Conservation (phyloP, 805 yeast genomes). For the Cephaloascus albidus region DNA sequence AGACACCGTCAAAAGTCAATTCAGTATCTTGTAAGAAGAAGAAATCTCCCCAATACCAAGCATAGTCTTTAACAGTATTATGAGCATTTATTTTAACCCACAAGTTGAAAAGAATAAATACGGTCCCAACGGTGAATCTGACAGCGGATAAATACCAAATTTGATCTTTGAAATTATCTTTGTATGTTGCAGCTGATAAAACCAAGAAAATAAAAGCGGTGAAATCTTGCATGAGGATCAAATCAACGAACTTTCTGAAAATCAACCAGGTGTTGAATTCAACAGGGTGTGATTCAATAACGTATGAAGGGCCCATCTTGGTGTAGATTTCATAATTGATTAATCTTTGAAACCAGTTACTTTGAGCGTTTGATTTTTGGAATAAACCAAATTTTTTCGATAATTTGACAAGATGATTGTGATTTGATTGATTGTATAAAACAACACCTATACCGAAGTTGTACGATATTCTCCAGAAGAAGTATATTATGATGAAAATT, state of each 20-base stretch:
- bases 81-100: slow-evolving; percentile 88
- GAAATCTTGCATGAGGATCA: slow-evolving; percentile 79
- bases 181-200: slow-evolving; percentile 25
- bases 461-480: slow-evolving; percentile 69
- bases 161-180: slow-evolving; percentile 25
- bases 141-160: slow-evolving; percentile 30
- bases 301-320: slow-evolving; percentile 28
- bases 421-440: slow-evolving; percentile 56
- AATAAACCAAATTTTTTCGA: slow-evolving; percentile 39
- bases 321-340: slow-evolving; percentile 34
- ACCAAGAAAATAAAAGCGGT: slow-evolving; percentile 64
- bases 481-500: slow-evolving; percentile 44
- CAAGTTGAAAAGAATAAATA: slow-evolving; percentile 59
- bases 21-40: slow-evolving; percentile 69
- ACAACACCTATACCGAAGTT: slow-evolving; percentile 75
- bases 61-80: slow-evolving; percentile 79
- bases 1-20: slow-evolving; percentile 79
- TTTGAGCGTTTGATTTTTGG: slow-evolving; percentile 12
- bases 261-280: slow-evolving; percentile 81
- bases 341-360: slow-evolving; percentile 25
- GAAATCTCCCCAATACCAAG: slow-evolving; percentile 96
- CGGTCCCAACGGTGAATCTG: slow-evolving; percentile 49
- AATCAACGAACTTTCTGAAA: slow-evolving; percentile 71
- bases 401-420: slow-evolving; percentile 43
- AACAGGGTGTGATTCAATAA: slow-evolving; percentile 38